These are phyloP conservation scores for Beta vulgaris DNA, from an alignment of 148 eudicot genomes.

Conservation along the genomic window DNA sequence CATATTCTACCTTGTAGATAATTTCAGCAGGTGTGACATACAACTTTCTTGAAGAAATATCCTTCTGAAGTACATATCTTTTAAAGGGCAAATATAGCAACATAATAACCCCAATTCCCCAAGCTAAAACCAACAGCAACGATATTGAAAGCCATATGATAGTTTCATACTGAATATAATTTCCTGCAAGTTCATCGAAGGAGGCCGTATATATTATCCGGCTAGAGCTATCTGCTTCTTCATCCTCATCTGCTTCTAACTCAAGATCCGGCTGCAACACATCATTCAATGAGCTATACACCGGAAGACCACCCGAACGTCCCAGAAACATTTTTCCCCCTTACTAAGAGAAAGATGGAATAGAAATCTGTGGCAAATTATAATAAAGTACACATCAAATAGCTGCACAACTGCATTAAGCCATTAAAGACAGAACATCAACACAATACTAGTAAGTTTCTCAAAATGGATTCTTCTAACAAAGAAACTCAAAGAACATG, in stretches of 20 bases:
- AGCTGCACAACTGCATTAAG: too few species aligned
- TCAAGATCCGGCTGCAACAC: slow-evolving; percentile 48
- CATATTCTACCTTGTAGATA: slow-evolving; percentile 60
- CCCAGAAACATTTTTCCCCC: slow-evolving; percentile 62
- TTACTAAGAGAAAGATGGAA: background rate
- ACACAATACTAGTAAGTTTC: background rate
- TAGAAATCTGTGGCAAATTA: background rate
- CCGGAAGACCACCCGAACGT: slow-evolving; percentile 45
- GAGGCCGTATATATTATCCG: slow-evolving; percentile 71
- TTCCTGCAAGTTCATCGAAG: slow-evolving; percentile 66
- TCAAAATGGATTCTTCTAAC: too few species aligned
- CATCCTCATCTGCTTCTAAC: slow-evolving; percentile 50
- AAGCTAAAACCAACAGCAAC: slow-evolving; percentile 76
- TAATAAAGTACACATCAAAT: background rate
- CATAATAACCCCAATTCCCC: slow-evolving; percentile 83
- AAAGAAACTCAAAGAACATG: too few species aligned
- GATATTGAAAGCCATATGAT: slow-evolving; percentile 83
- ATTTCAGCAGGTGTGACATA: slow-evolving; percentile 69
- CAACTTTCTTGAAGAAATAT: slow-evolving; percentile 66
- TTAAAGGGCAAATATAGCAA: slow-evolving; percentile 67
- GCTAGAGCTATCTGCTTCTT: slow-evolving; percentile 39
- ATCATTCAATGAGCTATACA: slow-evolving; percentile 45
- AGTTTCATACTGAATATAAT: slow-evolving; percentile 60
- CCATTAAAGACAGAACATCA: background rate
- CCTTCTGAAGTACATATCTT: slow-evolving; percentile 77